Evolutionary conservation across 495 filamentous ascomycete genomes (phyloP).

Genomic region (Penicillium simplicissimum): DNA sequence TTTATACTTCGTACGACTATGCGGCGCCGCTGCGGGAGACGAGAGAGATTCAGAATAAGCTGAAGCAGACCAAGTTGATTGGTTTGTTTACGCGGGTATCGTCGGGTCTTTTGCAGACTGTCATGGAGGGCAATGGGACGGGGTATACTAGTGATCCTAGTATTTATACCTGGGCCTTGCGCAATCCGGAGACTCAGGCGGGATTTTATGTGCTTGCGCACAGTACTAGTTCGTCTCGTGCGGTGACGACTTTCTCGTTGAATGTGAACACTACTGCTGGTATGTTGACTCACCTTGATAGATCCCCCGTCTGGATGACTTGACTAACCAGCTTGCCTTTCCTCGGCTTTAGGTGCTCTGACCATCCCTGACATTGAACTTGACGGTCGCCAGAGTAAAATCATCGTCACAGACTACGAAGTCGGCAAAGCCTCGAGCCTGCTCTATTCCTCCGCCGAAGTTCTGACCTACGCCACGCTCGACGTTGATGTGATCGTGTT

Average conservation of each 20-base stretch:
- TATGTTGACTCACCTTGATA: conserved; percentile 12
- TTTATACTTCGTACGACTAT: conserved; percentile 54
- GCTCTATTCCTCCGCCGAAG: conserved; percentile 70
- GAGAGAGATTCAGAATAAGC: conserved; percentile 44
- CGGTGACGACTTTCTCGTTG: conserved; percentile 56
- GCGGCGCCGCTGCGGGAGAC: conserved; percentile 46
- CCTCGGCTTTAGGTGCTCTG: conserved; percentile 30
- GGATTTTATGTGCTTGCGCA: conserved; percentile 66
- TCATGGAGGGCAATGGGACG: conserved; percentile 60
- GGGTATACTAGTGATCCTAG: conserved; percentile 44
- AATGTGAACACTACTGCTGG: conserved; percentile 59
- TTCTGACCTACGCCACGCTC: conserved; percentile 58
- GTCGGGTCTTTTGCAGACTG: conserved; percentile 50
- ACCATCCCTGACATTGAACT: conserved; percentile 64
- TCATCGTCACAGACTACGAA: conserved; percentile 70
- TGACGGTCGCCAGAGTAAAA: conserved; percentile 69
- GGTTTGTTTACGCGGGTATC: conserved; percentile 58
- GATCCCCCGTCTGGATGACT: no score
- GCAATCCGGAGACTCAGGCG: conserved; percentile 55
- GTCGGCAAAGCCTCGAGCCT: conserved; percentile 53
- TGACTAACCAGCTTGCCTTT: neutral
- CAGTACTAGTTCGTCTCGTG: conserved; percentile 51
- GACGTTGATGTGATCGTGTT: conserved; percentile 53
- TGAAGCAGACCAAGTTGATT: conserved; percentile 56
- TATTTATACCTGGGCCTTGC: conserved; percentile 54